Base-by-base conservation (phyloP, 495 filamentous ascomycete species). In the Tetracladium marchalianum region DNA sequence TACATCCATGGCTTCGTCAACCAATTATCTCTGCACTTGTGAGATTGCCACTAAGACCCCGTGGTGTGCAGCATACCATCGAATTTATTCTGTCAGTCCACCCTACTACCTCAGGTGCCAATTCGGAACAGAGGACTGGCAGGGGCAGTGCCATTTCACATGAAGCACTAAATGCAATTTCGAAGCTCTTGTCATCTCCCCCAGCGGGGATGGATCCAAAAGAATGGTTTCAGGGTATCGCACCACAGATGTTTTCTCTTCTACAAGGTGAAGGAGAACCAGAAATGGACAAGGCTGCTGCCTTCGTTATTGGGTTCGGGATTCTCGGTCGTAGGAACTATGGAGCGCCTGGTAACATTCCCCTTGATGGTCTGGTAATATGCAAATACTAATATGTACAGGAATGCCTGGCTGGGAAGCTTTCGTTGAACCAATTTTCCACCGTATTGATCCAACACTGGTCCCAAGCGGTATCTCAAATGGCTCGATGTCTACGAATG, bases 291-390 rank as follows among this genome's bases (percentile, higher is more conserved):
- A 82, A 72, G 51, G 80, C 74, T 5, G 81, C 80, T 4, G 76
- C 82, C 0, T 86, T 86, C 57, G 73, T 85, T 36, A 81, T 89
- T 44, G 84, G 81, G 0, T 82, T 78, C 54, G 83, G 84, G 0
- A 79, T 90, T 15, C 57, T 92, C 39, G 77, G 79, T 0, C 78
- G 78, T 44, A 80, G 76, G 41, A 62, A 71, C 19, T 77, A 73
- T 54, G 85, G 86, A 6, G 82, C 81, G 18, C 80, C 80, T 33
- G 81, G 72, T 76, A 66, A 50, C 58, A n/a, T 4, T n/a, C 24
- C 15, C 5, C n/a, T 45, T 24, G 22, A 31, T 22, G 5, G 3
- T 19, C 17, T 9, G 22, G 7, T 42, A 17, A 1, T 9, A 40
- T n/a, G 9, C 11, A 22, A 4, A 11, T 36, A 9, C 12, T 48